Evolutionary conservation across 2,329 filamentous ascomycete genomes (phyloP), one percentile per base, ranked within the genome.

Genomic region (Sclerotinia sclerotiorum): DNA sequence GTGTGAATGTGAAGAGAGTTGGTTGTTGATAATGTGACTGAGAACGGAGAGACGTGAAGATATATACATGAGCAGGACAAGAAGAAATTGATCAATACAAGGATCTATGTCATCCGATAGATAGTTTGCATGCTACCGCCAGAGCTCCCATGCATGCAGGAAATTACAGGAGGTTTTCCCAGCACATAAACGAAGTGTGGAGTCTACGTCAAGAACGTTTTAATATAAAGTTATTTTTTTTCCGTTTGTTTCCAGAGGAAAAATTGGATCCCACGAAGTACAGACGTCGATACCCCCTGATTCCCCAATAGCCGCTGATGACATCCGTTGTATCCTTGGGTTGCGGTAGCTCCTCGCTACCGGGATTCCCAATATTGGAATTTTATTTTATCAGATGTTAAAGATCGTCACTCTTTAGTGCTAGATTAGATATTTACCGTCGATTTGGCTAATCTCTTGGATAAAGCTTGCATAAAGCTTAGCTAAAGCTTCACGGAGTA

Each of bases 1-100:
- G 39, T 39, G 63, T 57, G 27, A 57, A 49, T 57, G 64, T 35
- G 19, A 61, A 35, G 64, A 66, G 21, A 35, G 51, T 32, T 56
- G 51, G 13, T 57, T 13, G 32, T 11, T 27, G 49, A 65, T n/a
- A 35, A 13, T 17, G n/a, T 11, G 7, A 58, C 11, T 42, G 21
- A 35, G 44, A 13, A n/a, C 2, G 44, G 27, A 48, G 27, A 35
- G 29, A 3, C 32, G 5, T 35, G 58, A 49, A 61, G 46, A 35
- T 61, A 61, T 61, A 49, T 35, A 48, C 42, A 44, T 13, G 24
- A 24, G 44, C 21, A 10, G 6, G 3, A 35, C 24, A 32, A 32
- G 58, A 49, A 49, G 44, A 49, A 19, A 49, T 35, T 48, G 44
- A n/a, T n/a, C 15, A 15, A 35, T 49, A 24, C 44, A 61, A 17